Evolutionary conservation across 1,139 yeast genomes (phyloP).

Genomic region (Yamadazyma taylorii): DNA sequence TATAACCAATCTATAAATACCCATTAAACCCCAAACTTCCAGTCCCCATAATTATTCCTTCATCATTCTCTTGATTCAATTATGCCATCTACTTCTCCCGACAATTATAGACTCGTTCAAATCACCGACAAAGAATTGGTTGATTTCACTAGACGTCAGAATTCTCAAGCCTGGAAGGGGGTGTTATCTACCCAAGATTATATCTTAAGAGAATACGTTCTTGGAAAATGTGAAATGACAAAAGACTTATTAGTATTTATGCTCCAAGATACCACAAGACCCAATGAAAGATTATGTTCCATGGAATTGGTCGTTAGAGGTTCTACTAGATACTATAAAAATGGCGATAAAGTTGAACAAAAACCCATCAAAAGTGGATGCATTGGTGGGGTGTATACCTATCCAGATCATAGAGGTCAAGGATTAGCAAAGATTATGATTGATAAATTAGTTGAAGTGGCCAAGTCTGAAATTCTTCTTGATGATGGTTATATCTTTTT

Average conservation of each 20-base stretch:
- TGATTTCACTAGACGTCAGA: slow-evolving; percentile 48
- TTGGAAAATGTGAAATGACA: slow-evolving; percentile 39
- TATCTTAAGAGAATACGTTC: slow-evolving; percentile 46
- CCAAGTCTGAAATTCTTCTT: slow-evolving; percentile 20
- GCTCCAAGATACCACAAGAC: slow-evolving; percentile 24
- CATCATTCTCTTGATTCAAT: neutral
- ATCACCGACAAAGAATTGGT: slow-evolving; percentile 41
- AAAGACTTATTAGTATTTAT: slow-evolving; percentile 32
- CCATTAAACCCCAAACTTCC: no score
- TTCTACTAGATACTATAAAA: slow-evolving; percentile 24
- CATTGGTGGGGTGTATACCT: slow-evolving; percentile 67
- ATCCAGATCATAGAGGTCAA: slow-evolving; percentile 54
- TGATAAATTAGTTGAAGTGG: slow-evolving; percentile 39
- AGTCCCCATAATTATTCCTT: neutral
- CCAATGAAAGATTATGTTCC: slow-evolving; percentile 29
- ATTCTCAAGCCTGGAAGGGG: slow-evolving; percentile 57
- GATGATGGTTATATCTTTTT: slow-evolving; percentile 49
- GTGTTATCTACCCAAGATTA: slow-evolving; percentile 47
- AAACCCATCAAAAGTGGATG: slow-evolving; percentile 45
- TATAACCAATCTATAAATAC: no score
- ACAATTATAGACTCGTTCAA: slow-evolving; percentile 20
- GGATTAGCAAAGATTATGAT: slow-evolving; percentile 68
- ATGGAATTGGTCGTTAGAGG: slow-evolving; percentile 39
- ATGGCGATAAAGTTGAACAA: slow-evolving; percentile 19
- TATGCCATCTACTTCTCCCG: slow-evolving; percentile 5